A percentile compares a stretch with the other conserved stretches of the same genome.
Evolutionary conservation across 2,329 filamentous ascomycete genomes (phyloP).

Genomic region (Helotiales sp.): DNA sequence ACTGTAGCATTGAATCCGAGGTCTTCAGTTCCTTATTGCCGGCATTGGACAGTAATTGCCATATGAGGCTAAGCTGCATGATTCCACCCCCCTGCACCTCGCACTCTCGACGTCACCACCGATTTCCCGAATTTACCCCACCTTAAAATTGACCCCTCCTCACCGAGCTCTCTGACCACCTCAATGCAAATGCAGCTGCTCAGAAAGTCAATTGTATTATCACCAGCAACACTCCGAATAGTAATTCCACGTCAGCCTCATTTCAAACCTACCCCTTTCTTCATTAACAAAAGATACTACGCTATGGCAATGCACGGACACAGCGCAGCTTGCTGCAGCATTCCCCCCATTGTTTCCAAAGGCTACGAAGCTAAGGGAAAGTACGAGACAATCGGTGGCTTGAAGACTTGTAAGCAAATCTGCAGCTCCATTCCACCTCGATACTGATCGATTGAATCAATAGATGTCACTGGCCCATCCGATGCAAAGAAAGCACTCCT

Average conservation of each 20-base stretch:
- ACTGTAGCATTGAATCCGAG: neutral
- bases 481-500: conserved; percentile 58
- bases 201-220: neutral
- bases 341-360: conserved; percentile 56
- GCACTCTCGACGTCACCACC: neutral
- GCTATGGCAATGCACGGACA: conserved; percentile 42
- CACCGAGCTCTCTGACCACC: neutral
- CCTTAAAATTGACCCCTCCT: neutral
- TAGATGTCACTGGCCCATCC: conserved; percentile 47
- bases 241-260: neutral
- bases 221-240: neutral
- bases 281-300: neutral
- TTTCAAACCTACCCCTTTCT: neutral
- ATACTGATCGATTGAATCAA: neutral
- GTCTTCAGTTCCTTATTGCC: no score
- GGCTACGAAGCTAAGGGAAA: conserved; percentile 56
- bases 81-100: neutral
- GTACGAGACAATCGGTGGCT: conserved; percentile 56
- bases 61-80: neutral
- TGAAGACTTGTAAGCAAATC: conserved; percentile 49
- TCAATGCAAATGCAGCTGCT: neutral
- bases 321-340: conserved; percentile 57
- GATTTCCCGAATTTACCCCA: neutral
- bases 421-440: neutral
- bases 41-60: no score